Percentiles rank a stretch among this genome's conserved stretches.
Evolutionary conservation across 768 basidiomycete species (phyloP).

Genomic region (Pilatotrama ljubarskyi): DNA sequence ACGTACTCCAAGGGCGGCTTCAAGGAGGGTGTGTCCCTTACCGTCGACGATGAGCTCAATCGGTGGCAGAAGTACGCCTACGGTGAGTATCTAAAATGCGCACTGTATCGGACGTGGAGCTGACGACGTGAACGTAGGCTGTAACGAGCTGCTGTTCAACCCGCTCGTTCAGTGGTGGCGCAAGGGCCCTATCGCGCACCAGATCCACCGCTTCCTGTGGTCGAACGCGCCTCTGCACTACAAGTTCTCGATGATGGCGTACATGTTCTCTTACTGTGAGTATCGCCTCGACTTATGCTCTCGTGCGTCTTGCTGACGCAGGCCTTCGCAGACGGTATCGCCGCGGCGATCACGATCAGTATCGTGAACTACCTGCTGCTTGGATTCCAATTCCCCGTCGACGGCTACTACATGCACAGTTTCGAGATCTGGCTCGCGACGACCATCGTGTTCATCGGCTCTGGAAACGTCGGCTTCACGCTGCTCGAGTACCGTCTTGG

Average conservation of each 20-base stretch:
- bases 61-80: slow-evolving; percentile 91
- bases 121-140: slow-evolving; percentile 40
- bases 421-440: slow-evolving; percentile 83
- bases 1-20: slow-evolving; percentile 83
- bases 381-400: slow-evolving; percentile 70
- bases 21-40: slow-evolving; percentile 90
- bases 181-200: slow-evolving; percentile 77
- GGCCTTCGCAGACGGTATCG: slow-evolving; percentile 48
- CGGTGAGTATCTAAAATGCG: slow-evolving; percentile 40
- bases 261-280: slow-evolving; percentile 57
- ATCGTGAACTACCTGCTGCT: slow-evolving; percentile 75
- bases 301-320: not conserved
- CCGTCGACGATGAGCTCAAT: slow-evolving; percentile 87
- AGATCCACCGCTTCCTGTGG: slow-evolving; percentile 79
- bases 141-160: slow-evolving; percentile 75
- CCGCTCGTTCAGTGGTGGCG: slow-evolving; percentile 79
- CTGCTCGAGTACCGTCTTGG: slow-evolving; percentile 75
- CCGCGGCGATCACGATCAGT: slow-evolving; percentile 63
- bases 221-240: slow-evolving; percentile 52
- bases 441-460: slow-evolving; percentile 74
- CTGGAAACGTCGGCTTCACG: slow-evolving; percentile 71
- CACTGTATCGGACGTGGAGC: slow-evolving; percentile 2
- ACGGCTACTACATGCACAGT: slow-evolving; percentile 75
- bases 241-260: slow-evolving; percentile 55
- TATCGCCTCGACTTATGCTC: not conserved